Base-by-base conservation (phyloP, 495 filamentous ascomycete species). In the Penicillium ochrochloron region DNA sequence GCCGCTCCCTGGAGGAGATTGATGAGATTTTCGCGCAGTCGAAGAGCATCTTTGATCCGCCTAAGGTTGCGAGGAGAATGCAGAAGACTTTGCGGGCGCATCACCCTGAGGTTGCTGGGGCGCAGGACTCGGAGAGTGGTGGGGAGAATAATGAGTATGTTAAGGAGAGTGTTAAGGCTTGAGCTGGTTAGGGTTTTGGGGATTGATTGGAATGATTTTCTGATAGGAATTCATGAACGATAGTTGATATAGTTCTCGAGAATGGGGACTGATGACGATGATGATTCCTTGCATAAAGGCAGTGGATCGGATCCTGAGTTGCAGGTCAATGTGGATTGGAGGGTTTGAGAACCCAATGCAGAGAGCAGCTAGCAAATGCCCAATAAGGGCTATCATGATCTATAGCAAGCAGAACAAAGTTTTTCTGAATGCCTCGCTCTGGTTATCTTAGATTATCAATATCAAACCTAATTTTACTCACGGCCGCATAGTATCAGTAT, bases 1-100 rank as follows among this genome's bases (percentile, higher is more conserved):
- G 75, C 5, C 83, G 89, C 29, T 86, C 86, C 6, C 81, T 92
- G 10, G 90, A 92, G 67, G 90, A 92, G 72, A 91, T 92, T 59
- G 90, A 92, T 69, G 83, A 91, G 65, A 88, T 90, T 70, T 90
- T 90, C 60, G 53, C 70, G 23, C 74, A 69, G 63, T 76, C 74
- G 21, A 70, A 68, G 27, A 68, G 23, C 34, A 68, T 74, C 25
- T 71, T 75, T 17, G 76, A 76, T 58, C 70, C 74, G 37, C 69
- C 71, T 1, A 60, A 63, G 2, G 55, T 78, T 41, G 75, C 73
- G 1, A 48, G 69, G 10, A 46, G 52, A 3, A 50, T 77, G 65
- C 72, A 70, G 2, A 34, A 56, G 48, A 70, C 70, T 55, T 57
- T 66, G 5, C 46, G 57, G 42, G 60, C 59, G 17, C 35, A 17